Conservation (phyloP, 345 rosid species). For the Arabidopsis suecica region DNA sequence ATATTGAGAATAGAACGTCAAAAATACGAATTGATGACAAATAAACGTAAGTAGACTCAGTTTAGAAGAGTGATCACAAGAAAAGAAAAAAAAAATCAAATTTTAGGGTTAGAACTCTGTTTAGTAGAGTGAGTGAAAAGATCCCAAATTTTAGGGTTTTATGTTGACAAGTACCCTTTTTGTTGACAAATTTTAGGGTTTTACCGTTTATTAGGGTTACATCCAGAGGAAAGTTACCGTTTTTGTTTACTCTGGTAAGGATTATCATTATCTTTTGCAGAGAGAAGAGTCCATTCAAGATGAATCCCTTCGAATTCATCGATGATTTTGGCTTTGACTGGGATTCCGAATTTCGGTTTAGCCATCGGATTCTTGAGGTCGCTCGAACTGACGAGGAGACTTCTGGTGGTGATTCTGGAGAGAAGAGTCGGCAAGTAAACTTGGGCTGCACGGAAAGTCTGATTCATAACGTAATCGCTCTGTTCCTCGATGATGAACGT, state of each 20-base stretch:
- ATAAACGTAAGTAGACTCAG: neutral
- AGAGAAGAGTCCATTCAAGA: slow-evolving; percentile 37
- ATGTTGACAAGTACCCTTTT: too few species aligned
- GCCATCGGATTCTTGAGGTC: slow-evolving; percentile 36
- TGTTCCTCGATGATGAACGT: slow-evolving; percentile 37
- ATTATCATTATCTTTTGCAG: neutral
- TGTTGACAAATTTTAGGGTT: neutral
- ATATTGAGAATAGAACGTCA: neutral
- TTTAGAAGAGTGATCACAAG: neutral
- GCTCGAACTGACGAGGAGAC: slow-evolving; percentile 35
- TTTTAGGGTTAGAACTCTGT: neutral
- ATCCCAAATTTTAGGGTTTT: too few species aligned
- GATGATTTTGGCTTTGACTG: slow-evolving; percentile 11
- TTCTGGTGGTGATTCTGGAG: slow-evolving; percentile 30
- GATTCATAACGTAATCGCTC: slow-evolving; percentile 23
- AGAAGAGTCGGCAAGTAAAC: slow-evolving; percentile 36
- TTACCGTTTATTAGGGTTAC: neutral
- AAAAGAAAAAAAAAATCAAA: neutral
- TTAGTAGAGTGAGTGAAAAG: neutral
- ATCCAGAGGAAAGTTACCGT: slow-evolving; percentile 20
- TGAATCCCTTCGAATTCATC: slow-evolving; percentile 34
- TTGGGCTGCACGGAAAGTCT: slow-evolving; percentile 34
- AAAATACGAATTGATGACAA: neutral
- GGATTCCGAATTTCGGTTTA: slow-evolving; percentile 29
- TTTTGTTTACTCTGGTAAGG: neutral